These are phyloP conservation scores for Pharnaceum exiguum DNA, from an alignment of 148 eudicot species.

Conservation along the genomic window DNA sequence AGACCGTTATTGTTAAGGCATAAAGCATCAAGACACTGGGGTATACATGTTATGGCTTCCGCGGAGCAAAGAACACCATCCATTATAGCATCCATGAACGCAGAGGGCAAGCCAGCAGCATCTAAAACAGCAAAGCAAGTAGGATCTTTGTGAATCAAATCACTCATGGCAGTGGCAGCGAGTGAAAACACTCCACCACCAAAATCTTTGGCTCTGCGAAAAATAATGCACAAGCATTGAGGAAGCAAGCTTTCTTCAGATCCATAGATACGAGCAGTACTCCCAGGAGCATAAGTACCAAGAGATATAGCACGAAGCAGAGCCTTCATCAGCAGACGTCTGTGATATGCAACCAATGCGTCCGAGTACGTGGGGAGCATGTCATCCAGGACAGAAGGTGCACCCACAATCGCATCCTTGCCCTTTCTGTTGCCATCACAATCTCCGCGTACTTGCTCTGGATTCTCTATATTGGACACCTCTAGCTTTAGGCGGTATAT, in stretches of 20 bases:
- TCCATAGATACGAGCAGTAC: constrained; percentile 72
- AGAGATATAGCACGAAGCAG: constrained; percentile 89
- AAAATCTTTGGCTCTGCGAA: constrained; percentile 87
- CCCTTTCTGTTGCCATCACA: constrained; percentile 29
- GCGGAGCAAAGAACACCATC: constrained; percentile 91
- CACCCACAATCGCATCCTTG: constrained; percentile 25
- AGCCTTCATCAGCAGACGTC: constrained; percentile 87
- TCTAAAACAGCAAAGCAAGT: constrained; percentile 84
- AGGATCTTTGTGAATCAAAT: constrained; percentile 93
- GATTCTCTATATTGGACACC: constrained; percentile 67
- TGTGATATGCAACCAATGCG: constrained; percentile 73
- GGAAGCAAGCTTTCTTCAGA: constrained; percentile 92
- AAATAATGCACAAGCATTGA: constrained; percentile 78
- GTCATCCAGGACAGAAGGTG: constrained; percentile 52
- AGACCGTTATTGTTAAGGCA: constrained; percentile 90
- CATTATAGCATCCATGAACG: constrained; percentile 84
- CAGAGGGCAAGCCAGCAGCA: constrained; percentile 86
- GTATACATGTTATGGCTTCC: constrained; percentile 94
- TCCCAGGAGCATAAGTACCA: constrained; percentile 95
- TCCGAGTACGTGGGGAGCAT: constrained; percentile 77
- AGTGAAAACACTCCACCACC: constrained; percentile 97
- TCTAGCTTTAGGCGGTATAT: constrained; percentile 76
- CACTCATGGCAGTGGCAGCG: constrained; percentile 92
- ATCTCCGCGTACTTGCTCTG: constrained; percentile 42
- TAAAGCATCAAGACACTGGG: constrained; percentile 95